Conservation (phyloP, 2,329 filamentous ascomycete genomes). For the Amesomyces nigricolor region DNA sequence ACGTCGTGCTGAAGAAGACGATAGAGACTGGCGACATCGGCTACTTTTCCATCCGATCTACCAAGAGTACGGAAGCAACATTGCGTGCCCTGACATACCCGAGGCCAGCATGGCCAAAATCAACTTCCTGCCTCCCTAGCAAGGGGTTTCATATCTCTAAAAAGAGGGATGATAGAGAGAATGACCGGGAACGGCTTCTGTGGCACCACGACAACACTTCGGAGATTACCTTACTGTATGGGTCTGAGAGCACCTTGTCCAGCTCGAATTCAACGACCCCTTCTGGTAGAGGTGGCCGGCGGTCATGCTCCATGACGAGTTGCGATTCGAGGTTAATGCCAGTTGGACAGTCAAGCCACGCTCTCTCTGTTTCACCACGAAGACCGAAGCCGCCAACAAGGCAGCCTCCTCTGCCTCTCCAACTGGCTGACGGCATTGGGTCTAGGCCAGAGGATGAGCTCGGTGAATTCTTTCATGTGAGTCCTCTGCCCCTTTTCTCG, state of each 20-base stretch:
- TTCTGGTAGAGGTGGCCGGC: slow-evolving; percentile 40
- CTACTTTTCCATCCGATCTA: slow-evolving; percentile 49
- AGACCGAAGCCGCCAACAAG: no score
- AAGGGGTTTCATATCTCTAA: slow-evolving; percentile 15
- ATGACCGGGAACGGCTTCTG: slow-evolving; percentile 42
- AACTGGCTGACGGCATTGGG: no score
- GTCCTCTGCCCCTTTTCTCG: no score
- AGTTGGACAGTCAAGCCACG: slow-evolving; percentile 43
- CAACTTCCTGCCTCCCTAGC: slow-evolving; percentile 29
- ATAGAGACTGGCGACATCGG: slow-evolving; percentile 63
- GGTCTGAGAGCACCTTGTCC: slow-evolving; percentile 44
- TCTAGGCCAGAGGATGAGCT: no score
- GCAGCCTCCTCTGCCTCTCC: no score
- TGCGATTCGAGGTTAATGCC: slow-evolving; percentile 43
- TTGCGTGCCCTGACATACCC: slow-evolving; percentile 23
- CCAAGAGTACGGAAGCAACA: slow-evolving; percentile 34
- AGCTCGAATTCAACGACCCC: slow-evolving; percentile 38
- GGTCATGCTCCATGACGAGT: slow-evolving; percentile 52
- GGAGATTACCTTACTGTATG: slow-evolving; percentile 52
- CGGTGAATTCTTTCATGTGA: no score
- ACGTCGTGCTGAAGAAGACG: slow-evolving; percentile 60
- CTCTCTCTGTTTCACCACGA: slow-evolving; percentile 12
- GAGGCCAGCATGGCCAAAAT: slow-evolving; percentile 23
- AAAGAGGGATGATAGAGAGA: slow-evolving; percentile 32
- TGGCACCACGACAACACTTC: slow-evolving; percentile 49